Evolutionary conservation across 495 filamentous ascomycete species (phyloP).

Genomic region (Aspergillus cavernicola): DNA sequence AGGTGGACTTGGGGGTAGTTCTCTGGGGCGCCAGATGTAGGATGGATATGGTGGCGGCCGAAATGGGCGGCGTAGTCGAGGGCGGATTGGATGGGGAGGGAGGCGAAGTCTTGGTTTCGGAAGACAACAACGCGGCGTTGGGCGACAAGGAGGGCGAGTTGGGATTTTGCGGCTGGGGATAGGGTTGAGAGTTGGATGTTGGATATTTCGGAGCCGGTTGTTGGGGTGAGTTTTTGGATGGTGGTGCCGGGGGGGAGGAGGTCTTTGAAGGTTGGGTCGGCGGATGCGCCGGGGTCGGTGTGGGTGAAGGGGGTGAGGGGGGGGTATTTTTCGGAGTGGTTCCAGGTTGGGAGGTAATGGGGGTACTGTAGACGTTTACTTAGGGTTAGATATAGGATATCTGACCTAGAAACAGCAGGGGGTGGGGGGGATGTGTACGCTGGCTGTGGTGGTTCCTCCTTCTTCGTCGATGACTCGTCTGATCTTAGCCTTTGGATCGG

Average conservation of each 20-base stretch:
- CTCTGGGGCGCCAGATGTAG: constrained; percentile 66
- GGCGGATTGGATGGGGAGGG: constrained; percentile 63
- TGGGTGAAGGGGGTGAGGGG: constrained; percentile 68
- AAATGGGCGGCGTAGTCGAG: constrained; percentile 70
- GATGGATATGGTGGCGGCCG: constrained; percentile 80
- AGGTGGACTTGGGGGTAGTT: constrained; percentile 74
- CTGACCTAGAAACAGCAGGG: accelerated
- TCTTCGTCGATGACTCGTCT: constrained; percentile 7
- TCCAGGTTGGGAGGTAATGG: constrained; percentile 11
- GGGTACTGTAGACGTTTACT: constrained; percentile 5
- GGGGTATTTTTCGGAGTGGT: constrained; percentile 21
- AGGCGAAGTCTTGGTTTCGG: constrained; percentile 72
- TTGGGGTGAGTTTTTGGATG: constrained; percentile 61
- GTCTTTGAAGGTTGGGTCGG: constrained; percentile 63
- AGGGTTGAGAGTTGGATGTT: constrained; percentile 73
- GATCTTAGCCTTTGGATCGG: constrained; percentile 1
- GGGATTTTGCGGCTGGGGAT: constrained; percentile 64
- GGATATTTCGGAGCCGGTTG: constrained; percentile 71
- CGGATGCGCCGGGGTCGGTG: constrained; percentile 67
- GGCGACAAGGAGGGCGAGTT: constrained; percentile 74
- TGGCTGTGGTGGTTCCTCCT: constrained; percentile 8
- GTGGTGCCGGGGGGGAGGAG: constrained; percentile 49
- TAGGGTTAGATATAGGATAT: neutral
- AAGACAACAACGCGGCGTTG: constrained; percentile 80
- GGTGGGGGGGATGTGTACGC: neutral